Conservation (phyloP, 768 basidiomycete genomes). For the Pulveroboletus sp. region DNA sequence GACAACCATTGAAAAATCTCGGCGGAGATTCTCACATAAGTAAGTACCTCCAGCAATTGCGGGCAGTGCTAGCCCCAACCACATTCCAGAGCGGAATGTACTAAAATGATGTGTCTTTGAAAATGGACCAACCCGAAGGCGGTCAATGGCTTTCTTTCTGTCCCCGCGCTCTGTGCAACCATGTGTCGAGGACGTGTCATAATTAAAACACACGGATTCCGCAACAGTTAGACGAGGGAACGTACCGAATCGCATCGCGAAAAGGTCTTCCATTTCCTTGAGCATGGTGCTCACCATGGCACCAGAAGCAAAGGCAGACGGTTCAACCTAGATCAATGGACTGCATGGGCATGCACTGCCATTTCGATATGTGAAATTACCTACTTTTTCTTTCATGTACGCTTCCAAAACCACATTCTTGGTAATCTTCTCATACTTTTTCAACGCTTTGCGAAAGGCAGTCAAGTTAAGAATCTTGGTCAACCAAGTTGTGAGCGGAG, state of each 20-base stretch:
- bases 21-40: constrained; percentile 40
- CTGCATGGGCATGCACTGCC: not conserved
- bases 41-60: constrained; percentile 61
- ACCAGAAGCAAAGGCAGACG: constrained; percentile 64
- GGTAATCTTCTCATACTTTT: constrained; percentile 83
- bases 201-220: not conserved
- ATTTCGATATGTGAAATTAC: not conserved
- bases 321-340: constrained; percentile 51
- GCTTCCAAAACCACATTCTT: constrained; percentile 71
- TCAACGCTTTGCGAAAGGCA: constrained; percentile 83
- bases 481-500: not conserved
- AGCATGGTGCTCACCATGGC: constrained; percentile 63
- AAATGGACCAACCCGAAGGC: constrained; percentile 54
- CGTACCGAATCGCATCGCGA: constrained; percentile 73
- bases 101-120: constrained; percentile 69
- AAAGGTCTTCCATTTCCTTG: constrained; percentile 72
- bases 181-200: not conserved
- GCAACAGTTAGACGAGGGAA: not conserved
- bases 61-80: constrained; percentile 69
- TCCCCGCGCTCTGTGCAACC: constrained; percentile 55
- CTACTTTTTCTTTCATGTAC: constrained; percentile 78
- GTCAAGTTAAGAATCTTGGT: constrained; percentile 79
- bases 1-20: not conserved
- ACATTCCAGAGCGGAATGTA: constrained; percentile 72
- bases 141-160: constrained; percentile 68